These are phyloP conservation scores for Rhododendron molle DNA, from an alignment of 148 eudicot genomes.

Conservation along the genomic window DNA sequence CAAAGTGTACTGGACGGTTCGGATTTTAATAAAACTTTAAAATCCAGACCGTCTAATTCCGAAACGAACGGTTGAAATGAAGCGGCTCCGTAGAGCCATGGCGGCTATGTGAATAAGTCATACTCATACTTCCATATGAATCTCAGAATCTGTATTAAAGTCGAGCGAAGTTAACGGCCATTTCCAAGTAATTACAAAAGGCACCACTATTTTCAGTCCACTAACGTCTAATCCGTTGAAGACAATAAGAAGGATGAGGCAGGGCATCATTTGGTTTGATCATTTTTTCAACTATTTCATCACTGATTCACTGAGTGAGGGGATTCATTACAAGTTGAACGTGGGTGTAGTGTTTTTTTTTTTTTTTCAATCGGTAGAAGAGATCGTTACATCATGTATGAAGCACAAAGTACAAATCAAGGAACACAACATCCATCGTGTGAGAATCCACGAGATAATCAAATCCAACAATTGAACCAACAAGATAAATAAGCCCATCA, in stretches of 20 bases:
- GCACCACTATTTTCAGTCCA: not conserved
- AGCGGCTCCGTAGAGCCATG: too few species aligned
- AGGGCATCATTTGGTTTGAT: conserved; percentile 18
- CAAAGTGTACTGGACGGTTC: too few species aligned
- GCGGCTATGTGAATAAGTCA: too few species aligned
- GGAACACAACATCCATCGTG: too few species aligned
- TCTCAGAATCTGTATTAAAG: not conserved
- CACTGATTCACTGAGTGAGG: conserved; percentile 6
- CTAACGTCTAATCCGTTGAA: conserved; percentile 8
- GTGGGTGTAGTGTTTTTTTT: not conserved
- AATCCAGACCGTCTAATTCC: too few species aligned
- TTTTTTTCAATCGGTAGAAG: too few species aligned
- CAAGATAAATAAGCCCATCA: too few species aligned
- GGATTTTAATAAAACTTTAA: too few species aligned
- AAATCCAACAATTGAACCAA: too few species aligned
- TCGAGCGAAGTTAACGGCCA: conserved; percentile 4
- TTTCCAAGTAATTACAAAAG: conserved; percentile 9
- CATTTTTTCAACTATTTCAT: conserved; percentile 15
- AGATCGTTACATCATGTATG: too few species aligned
- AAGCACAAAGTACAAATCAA: too few species aligned
- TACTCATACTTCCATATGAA: not conserved
- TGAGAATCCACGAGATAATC: too few species aligned
- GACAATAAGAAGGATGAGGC: not conserved
- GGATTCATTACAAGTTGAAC: conserved; percentile 1
- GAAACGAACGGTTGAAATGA: accelerated